Conservation (phyloP, 495 filamentous ascomycete species). For the Hypoxylon rickii region DNA sequence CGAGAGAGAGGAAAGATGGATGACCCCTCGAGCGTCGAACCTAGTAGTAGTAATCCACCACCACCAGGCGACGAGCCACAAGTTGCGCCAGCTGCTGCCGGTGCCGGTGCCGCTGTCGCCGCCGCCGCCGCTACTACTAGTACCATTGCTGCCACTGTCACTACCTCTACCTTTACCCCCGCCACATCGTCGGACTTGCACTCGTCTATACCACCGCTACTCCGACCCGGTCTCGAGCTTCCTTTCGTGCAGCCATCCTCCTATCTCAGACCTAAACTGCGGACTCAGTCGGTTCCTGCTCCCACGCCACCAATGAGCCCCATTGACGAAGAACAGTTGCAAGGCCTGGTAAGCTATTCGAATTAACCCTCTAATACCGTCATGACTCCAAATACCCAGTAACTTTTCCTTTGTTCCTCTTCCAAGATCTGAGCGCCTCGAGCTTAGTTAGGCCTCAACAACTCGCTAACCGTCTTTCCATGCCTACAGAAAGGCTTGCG, state of each 20-base stretch:
- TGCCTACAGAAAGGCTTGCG: conserved; percentile 76
- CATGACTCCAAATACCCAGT: too few relatives aligned
- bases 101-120: conserved; percentile 1
- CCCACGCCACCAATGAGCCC: conserved; percentile 66
- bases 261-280: conserved; percentile 74
- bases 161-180: neutral
- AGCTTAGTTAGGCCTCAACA: neutral
- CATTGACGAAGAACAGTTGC: conserved; percentile 88
- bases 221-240: conserved; percentile 54
- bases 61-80: conserved; percentile 33
- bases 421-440: too few relatives aligned
- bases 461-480: conserved; percentile 12
- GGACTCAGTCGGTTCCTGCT: conserved; percentile 48
- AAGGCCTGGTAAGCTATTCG: conserved; percentile 75
- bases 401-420: too few relatives aligned
- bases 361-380: neutral
- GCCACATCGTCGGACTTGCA: conserved; percentile 32
- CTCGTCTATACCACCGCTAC: conserved; percentile 28
- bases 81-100: conserved; percentile 28
- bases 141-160: conserved; percentile 11
- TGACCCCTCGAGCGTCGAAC: conserved; percentile 29
- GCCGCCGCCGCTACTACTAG: too few relatives aligned
- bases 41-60: conserved; percentile 23
- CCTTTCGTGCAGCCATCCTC: conserved; percentile 79
- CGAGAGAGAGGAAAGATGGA: conserved; percentile 18